Evolutionary conservation across 768 basidiomycete species (phyloP).

Genomic region (Clitopilus passeckerianus): DNA sequence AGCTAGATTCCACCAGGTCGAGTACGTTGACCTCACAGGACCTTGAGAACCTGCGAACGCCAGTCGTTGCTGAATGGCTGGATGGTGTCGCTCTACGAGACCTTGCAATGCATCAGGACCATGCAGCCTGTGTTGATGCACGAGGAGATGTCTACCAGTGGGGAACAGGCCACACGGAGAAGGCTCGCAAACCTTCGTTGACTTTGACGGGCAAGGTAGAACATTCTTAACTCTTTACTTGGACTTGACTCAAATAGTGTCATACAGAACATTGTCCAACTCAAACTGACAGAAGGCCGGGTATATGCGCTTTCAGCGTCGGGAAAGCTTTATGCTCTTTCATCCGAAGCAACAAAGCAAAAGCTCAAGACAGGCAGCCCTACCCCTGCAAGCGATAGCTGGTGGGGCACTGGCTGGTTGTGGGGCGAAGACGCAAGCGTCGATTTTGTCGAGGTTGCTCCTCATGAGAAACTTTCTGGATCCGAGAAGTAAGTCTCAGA

Average conservation of each 20-base stretch:
- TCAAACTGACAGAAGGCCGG: constrained; percentile 55
- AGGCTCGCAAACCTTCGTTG: constrained; percentile 32
- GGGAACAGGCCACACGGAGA: constrained; percentile 45
- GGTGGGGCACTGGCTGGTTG: constrained; percentile 61
- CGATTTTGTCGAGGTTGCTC: constrained; percentile 57
- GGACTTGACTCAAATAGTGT: not conserved
- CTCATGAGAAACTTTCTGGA: constrained; percentile 49
- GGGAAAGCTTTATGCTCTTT: constrained; percentile 70
- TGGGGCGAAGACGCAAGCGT: constrained; percentile 46
- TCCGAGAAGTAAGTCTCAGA: constrained; percentile 58
- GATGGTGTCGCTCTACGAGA: constrained; percentile 70
- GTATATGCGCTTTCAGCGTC: constrained; percentile 77
- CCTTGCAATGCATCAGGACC: constrained; percentile 56
- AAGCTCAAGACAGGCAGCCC: constrained; percentile 27
- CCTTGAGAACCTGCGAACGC: constrained; percentile 40
- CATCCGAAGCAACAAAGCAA: constrained; percentile 48
- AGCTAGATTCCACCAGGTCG: constrained; percentile 27
- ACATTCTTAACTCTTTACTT: not conserved
- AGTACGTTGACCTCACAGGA: constrained; percentile 37
- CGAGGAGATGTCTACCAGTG: constrained; percentile 83
- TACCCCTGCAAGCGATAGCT: constrained; percentile 42
- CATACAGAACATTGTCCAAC: constrained; percentile 58
- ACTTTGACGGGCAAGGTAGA: constrained; percentile 65
- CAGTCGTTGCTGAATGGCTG: constrained; percentile 52
- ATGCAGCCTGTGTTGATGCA: constrained; percentile 75